phyloP scores from a whole-genome alignment of 129 eudicot genomes.

The Scalesia atractyloides region DNA sequence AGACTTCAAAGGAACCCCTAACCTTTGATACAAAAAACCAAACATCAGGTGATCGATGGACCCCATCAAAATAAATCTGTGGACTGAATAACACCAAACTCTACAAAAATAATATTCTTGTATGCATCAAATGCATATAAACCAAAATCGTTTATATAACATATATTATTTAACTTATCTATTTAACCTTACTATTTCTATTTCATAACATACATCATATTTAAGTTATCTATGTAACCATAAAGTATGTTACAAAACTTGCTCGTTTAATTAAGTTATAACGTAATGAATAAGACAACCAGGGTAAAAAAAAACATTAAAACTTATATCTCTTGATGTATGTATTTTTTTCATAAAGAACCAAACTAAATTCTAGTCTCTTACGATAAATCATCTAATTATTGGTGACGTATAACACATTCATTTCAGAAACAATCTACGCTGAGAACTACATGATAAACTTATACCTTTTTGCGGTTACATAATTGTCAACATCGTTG shows the following conservation, averaged over 20 bases:
- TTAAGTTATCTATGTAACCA: too few species aligned
- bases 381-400: background rate
- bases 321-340: too few species aligned
- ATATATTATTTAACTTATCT: too few species aligned
- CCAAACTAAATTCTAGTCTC: background rate
- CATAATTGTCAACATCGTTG: too few species aligned
- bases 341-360: background rate
- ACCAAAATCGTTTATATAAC: background rate
- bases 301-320: background rate
- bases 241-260: too few species aligned
- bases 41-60: constrained; percentile 1
- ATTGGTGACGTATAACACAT: background rate
- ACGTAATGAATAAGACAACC: too few species aligned
- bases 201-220: too few species aligned
- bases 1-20: background rate
- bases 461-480: too few species aligned
- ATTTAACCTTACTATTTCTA: too few species aligned
- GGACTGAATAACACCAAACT: constrained; percentile 1
- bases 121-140: background rate
- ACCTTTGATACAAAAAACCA: background rate
- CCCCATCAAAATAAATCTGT: constrained; percentile 9
- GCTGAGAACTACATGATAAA: too few species aligned
- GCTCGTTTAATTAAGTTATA: too few species aligned
- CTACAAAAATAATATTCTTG: background rate
- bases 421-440: too few species aligned